Percentiles rank a stretch among this genome's conserved stretches.
Evolutionary conservation across 495 filamentous ascomycete species (phyloP).

Genomic region (Venustampulla echinocandica): DNA sequence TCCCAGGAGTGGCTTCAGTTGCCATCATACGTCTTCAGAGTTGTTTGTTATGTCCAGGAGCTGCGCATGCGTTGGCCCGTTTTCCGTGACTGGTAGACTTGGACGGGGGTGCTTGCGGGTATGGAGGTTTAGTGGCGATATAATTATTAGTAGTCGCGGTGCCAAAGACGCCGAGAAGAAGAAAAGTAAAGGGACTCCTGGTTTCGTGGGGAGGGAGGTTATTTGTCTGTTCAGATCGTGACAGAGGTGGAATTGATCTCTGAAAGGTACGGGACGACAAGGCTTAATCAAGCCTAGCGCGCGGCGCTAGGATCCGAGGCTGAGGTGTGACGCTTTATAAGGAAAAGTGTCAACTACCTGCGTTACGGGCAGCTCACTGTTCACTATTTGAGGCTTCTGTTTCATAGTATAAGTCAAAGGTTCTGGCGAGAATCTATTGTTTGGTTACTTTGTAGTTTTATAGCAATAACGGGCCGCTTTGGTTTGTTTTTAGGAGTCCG

Average conservation of each 20-base stretch:
- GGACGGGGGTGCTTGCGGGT: constrained; percentile 9
- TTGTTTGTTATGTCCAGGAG: constrained; percentile 20
- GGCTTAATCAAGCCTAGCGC: constrained; percentile 7
- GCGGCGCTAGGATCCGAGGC: not conserved
- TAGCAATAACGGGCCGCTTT: no score
- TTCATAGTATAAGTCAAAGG: no score
- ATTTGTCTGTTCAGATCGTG: constrained; percentile 10
- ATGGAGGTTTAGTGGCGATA: constrained; percentile 3
- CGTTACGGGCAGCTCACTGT: no score
- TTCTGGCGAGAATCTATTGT: no score
- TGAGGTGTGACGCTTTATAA: not conserved
- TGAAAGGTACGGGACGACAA: constrained; percentile 2
- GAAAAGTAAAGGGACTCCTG: constrained; percentile 9
- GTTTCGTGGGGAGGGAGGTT: constrained; percentile 1
- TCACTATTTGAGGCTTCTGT: no score
- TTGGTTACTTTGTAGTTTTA: no score
- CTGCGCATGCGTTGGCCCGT: constrained; percentile 27
- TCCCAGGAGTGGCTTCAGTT: constrained; percentile 43
- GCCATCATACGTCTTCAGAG: constrained; percentile 45
- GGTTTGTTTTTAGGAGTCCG: no score
- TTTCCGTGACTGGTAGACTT: constrained; percentile 17
- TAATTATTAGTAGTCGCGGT: constrained; percentile 14
- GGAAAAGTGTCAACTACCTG: no score
- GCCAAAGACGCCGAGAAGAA: not conserved
- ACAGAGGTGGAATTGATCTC: constrained; percentile 1